A percentile compares a stretch with the other conserved stretches of the same genome.
phyloP scores from a whole-genome alignment of 1,139 yeast species.

The Ogataea hybrid region DNA sequence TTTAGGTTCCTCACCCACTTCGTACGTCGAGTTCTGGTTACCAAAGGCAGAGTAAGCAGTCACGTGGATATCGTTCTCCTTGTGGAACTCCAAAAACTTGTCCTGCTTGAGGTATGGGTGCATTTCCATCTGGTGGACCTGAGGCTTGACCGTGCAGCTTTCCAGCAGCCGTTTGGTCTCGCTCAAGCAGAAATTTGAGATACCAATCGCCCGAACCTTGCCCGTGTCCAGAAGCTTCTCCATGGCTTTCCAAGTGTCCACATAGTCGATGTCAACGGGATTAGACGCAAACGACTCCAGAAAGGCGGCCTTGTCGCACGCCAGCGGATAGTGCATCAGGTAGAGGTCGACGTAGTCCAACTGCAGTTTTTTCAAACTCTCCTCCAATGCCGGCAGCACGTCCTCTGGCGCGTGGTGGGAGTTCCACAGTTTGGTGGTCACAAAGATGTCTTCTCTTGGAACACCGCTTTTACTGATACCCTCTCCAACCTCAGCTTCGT shows the following conservation, averaged over 20 bases:
- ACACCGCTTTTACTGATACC: conserved; percentile 40
- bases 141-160: conserved; percentile 27
- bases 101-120: conserved; percentile 44
- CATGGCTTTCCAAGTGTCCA: conserved; percentile 43
- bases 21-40: conserved; percentile 35
- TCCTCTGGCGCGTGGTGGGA: conserved; percentile 39
- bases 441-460: conserved; percentile 31
- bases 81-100: conserved; percentile 33
- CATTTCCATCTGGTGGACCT: conserved; percentile 42
- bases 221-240: conserved; percentile 44
- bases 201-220: conserved; percentile 48
- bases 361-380: conserved; percentile 34
- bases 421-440: conserved; percentile 37
- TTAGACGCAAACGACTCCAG: conserved; percentile 22
- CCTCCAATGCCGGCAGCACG: conserved; percentile 36
- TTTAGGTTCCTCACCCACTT: conserved; percentile 31
- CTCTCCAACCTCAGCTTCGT: conserved; percentile 51
- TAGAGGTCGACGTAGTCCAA: conserved; percentile 38
- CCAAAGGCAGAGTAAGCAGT: conserved; percentile 46
- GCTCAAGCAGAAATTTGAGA: conserved; percentile 38
- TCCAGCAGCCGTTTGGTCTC: conserved; percentile 35
- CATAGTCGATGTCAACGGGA: conserved; percentile 25
- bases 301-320: conserved; percentile 28
- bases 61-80: conserved; percentile 33
- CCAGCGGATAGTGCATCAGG: conserved; percentile 38